These are phyloP conservation scores for Blastobotrys mokoenaii DNA, from an alignment of 805 yeast species.

Conservation along the genomic window DNA sequence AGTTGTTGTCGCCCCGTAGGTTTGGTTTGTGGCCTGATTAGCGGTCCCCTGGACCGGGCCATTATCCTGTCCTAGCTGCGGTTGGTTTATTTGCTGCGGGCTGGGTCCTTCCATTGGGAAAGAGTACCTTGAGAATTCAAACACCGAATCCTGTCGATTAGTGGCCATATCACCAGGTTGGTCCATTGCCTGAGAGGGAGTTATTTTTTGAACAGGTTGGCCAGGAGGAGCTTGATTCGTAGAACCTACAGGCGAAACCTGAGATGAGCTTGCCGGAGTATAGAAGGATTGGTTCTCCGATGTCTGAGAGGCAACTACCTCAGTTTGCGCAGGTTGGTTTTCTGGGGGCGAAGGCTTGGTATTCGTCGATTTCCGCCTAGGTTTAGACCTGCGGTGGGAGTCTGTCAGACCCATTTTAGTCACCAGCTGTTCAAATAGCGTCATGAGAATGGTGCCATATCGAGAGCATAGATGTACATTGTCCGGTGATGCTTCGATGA, in stretches of 20 bases:
- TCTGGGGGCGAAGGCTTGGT: background rate
- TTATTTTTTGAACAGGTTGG: background rate
- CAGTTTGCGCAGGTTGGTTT: background rate
- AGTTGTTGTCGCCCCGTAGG: too few relatives aligned
- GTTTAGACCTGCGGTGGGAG: too few relatives aligned
- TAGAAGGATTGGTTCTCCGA: background rate
- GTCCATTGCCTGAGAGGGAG: background rate
- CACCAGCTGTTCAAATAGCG: slow-evolving; percentile 32
- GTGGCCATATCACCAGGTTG: background rate
- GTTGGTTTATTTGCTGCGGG: slow-evolving; percentile 1
- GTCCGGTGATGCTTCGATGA: slow-evolving; percentile 82
- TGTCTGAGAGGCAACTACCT: background rate
- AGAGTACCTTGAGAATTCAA: background rate
- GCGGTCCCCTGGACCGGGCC: background rate
- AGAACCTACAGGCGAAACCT: background rate
- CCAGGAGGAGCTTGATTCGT: too few relatives aligned
- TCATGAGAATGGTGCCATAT: slow-evolving; percentile 48
- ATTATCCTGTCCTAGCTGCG: background rate
- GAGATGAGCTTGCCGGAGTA: background rate
- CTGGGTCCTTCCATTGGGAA: background rate
- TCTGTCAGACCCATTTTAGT: slow-evolving; percentile 1
- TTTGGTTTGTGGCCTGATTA: background rate
- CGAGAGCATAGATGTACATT: slow-evolving; percentile 77
- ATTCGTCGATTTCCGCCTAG: background rate
- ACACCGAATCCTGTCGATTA: background rate